A percentile compares a stretch with the other conserved stretches of the same genome.
These are phyloP conservation scores for Priceomyces fermenticarens DNA, from an alignment of 805 yeast species.

Conservation along the genomic window DNA sequence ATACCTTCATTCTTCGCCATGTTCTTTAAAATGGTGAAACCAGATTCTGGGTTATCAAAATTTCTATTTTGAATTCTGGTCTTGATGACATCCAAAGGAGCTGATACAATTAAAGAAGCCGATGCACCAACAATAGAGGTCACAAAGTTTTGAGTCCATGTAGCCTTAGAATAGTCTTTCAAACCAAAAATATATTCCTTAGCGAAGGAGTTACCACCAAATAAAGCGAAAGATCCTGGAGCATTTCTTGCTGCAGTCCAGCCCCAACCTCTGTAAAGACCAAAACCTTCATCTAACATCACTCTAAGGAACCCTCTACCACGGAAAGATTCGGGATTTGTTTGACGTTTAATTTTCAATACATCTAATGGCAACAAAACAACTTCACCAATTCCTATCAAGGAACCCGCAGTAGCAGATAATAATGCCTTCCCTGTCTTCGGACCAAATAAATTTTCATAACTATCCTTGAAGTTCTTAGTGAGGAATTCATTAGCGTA, in stretches of 20 bases:
- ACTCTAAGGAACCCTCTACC: constrained; percentile 95
- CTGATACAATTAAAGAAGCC: constrained; percentile 92
- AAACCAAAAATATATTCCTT: constrained; percentile 91
- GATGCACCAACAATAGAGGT: constrained; percentile 96
- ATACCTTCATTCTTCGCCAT: constrained; percentile 91
- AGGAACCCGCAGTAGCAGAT: constrained; percentile 96
- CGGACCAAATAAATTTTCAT: constrained; percentile 78
- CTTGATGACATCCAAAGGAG: constrained; percentile 97
- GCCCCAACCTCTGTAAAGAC: constrained; percentile 97
- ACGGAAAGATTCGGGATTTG: constrained; percentile 98
- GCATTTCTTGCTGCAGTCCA: constrained; percentile 99
- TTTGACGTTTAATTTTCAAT: constrained; percentile 96
- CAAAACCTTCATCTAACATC: constrained; percentile 85
- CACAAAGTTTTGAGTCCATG: constrained; percentile 92
- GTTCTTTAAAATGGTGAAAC: constrained; percentile 87
- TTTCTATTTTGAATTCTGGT: constrained; percentile 96
- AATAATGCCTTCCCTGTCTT: constrained; percentile 96
- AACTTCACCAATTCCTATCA: constrained; percentile 97
- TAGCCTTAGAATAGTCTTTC: constrained; percentile 82
- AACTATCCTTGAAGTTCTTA: constrained; percentile 64
- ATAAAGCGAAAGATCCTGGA: constrained; percentile 96
- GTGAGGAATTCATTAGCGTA: constrained; percentile 91
- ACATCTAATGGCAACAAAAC: constrained; percentile 94
- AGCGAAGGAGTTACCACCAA: constrained; percentile 98
- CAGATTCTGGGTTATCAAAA: constrained; percentile 94